phyloP scores from a whole-genome alignment of 768 basidiomycete genomes.

The Mycena floridula region DNA sequence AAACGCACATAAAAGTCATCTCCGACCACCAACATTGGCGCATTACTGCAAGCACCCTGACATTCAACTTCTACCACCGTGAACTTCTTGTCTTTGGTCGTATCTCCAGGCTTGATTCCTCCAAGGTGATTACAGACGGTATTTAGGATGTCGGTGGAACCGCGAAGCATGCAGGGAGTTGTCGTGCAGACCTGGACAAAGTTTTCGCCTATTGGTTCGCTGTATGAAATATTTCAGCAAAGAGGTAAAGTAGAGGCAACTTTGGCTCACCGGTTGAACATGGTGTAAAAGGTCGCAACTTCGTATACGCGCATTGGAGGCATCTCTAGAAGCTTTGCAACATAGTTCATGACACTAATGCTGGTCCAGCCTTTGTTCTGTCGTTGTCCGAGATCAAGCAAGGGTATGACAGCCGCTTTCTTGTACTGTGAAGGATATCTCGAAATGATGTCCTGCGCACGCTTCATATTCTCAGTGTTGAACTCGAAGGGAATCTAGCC shows the following conservation, averaged over 20 bases:
- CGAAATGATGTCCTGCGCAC: constrained; percentile 83
- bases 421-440: constrained; percentile 97
- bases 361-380: constrained; percentile 99
- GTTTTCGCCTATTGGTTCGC: constrained; percentile 89
- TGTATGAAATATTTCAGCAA: constrained; percentile 20
- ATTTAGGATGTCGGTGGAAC: constrained; percentile 85
- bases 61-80: constrained; percentile 98
- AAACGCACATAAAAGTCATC: constrained; percentile 93
- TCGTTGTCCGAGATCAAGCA: constrained; percentile 92
- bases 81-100: constrained; percentile 95
- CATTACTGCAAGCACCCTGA: constrained; percentile 97
- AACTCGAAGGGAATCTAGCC: constrained; percentile 87
- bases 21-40: constrained; percentile 91
- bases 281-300: constrained; percentile 99
- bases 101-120: constrained; percentile 80
- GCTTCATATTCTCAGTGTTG: constrained; percentile 72
- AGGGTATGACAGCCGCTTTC: constrained; percentile 96
- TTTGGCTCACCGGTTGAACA: constrained; percentile 87
- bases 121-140: constrained; percentile 80
- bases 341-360: constrained; percentile 98
- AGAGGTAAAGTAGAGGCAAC: neutral
- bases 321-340: constrained; percentile 89
- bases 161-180: constrained; percentile 94
- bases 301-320: constrained; percentile 99
- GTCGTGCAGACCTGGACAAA: constrained; percentile 99